Percentiles rank a stretch among this genome's conserved stretches.
These are phyloP conservation scores for Pythium brassicae DNA, from an alignment of 352 stramenopile genomes.

Conservation along the genomic window DNA sequence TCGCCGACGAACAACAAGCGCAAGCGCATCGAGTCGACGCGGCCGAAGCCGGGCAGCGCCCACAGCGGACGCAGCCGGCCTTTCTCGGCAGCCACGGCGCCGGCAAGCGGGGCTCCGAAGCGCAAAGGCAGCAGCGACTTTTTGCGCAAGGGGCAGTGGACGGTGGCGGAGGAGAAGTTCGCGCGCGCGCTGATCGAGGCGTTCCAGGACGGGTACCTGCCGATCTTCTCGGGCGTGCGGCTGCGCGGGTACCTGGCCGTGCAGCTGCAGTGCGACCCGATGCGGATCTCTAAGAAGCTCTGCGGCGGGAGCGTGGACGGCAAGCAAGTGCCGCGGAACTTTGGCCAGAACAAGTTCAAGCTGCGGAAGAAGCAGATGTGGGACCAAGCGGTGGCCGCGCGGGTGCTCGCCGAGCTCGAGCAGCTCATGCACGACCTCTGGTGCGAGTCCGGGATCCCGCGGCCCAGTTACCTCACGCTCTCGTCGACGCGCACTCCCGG, in stretches of 20 bases:
- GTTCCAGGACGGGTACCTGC: too few species aligned
- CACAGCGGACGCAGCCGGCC: too few species aligned
- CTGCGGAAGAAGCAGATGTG: conserved; percentile 53
- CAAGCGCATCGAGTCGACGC: too few species aligned
- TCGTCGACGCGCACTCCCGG: conserved; percentile 53
- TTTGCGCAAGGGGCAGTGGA: too few species aligned
- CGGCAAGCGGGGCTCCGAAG: too few species aligned
- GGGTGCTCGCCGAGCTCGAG: conserved; percentile 42
- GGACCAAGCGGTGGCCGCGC: conserved; percentile 41
- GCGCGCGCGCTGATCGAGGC: too few species aligned
- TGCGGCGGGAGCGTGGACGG: conserved; percentile 64
- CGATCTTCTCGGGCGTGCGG: too few species aligned
- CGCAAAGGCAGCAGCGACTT: too few species aligned
- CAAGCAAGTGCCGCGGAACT: conserved; percentile 72
- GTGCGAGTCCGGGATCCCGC: conserved; percentile 43
- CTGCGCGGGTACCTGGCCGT: conserved; percentile 74
- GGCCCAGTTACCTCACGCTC: conserved; percentile 53
- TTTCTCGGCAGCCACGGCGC: too few species aligned
- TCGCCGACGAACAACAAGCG: too few species aligned
- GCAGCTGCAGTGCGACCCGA: conserved; percentile 76
- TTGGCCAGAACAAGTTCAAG: conserved; percentile 76
- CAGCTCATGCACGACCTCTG: conserved; percentile 49
- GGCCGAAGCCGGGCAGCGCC: too few species aligned
- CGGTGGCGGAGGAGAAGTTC: too few species aligned
- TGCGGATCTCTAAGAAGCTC: conserved; percentile 81